Evolutionary conservation across 495 filamentous ascomycete species (phyloP), one percentile per base, ranked within the genome.

Genomic region (Hypoxylon cercidicola): DNA sequence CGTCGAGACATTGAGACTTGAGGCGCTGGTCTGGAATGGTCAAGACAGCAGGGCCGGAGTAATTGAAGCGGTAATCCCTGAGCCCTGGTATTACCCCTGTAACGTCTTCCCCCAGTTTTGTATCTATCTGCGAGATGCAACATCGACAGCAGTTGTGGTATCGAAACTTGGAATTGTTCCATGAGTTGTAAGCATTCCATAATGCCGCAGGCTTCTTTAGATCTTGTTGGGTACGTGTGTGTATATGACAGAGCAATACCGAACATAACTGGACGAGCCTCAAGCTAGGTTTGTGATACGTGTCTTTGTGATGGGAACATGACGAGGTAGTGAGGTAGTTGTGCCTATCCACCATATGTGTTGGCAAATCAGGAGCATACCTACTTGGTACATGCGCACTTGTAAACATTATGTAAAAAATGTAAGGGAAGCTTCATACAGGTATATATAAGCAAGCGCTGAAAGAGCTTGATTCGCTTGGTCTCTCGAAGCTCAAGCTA

Each of bases 61-160:
- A 55, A 30, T 64, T 68, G 34, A 30, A 60, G 60, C 60, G 65
- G 60, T 52, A 48, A 64, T 64, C 65, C 65, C 45, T 68, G 55
- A 60, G 60, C 60, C 65, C 50, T 64, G 55, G 30, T 30, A 41
- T 46, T 25, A 59, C 28, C 65, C 65, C 35, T 60, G 65, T 59
- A 44, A 39, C 37, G 1, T 12, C 21, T 15, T 20, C 16, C 56
- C 64, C 47, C 34, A 41, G 19, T 37, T 50, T 58, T 45, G 63
- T 61, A 20, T 9, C 55, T 35, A 49, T 47, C 55, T 43, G 62
- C 35, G 15, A 66, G 32, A 60, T 66, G 46, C 51, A 45, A 55
- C 62, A 25, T 41, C 48, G 20, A 53, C 44, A 13, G 43, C n/a
- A 40, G 23, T 45, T 65, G 49, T 55, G 55, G 20, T 39, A 60